These are phyloP conservation scores for Phytophthora crassamura DNA, from an alignment of 352 stramenopile species.

Conservation along the genomic window DNA sequence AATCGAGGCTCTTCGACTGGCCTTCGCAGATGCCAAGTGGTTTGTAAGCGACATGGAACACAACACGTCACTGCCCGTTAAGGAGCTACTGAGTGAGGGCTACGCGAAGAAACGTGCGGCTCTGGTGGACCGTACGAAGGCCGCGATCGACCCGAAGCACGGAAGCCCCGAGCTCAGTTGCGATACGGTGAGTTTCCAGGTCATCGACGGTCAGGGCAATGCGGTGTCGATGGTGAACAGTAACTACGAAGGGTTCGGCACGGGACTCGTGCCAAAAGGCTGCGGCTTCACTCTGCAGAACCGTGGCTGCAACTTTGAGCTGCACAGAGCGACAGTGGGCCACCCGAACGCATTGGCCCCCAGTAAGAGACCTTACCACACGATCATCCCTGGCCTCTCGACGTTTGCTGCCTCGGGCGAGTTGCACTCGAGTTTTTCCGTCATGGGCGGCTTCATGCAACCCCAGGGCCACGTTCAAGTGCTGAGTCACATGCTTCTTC, in stretches of 20 bases:
- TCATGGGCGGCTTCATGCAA: constrained; percentile 96
- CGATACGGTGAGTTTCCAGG: constrained; percentile 96
- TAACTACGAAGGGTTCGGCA: constrained; percentile 98
- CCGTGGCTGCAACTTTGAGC: constrained; percentile 94
- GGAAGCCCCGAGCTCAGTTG: constrained; percentile 72
- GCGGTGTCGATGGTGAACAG: constrained; percentile 98
- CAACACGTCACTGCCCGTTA: constrained; percentile 55
- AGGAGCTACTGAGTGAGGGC: constrained; percentile 78
- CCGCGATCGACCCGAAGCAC: constrained; percentile 59
- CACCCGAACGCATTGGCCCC: constrained; percentile 94
- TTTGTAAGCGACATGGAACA: constrained; percentile 86
- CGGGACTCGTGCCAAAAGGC: constrained; percentile 91
- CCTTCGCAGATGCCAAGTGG: constrained; percentile 93
- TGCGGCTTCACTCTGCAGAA: constrained; percentile 98
- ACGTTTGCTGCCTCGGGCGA: constrained; percentile 88
- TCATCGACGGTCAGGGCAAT: constrained; percentile 95
- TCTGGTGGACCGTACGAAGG: constrained; percentile 49
- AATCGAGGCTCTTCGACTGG: constrained; percentile 93
- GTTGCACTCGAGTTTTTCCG: constrained; percentile 92
- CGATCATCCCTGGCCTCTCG: constrained; percentile 97
- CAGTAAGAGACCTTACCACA: constrained; percentile 97
- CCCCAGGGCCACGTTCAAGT: constrained; percentile 97
- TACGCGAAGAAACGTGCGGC: constrained; percentile 71
- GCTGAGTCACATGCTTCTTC: constrained; percentile 89
- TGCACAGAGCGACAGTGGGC: constrained; percentile 58